Base-by-base conservation (phyloP, 2,329 filamentous ascomycete genomes). In the Drechslerella dactyloides region DNA sequence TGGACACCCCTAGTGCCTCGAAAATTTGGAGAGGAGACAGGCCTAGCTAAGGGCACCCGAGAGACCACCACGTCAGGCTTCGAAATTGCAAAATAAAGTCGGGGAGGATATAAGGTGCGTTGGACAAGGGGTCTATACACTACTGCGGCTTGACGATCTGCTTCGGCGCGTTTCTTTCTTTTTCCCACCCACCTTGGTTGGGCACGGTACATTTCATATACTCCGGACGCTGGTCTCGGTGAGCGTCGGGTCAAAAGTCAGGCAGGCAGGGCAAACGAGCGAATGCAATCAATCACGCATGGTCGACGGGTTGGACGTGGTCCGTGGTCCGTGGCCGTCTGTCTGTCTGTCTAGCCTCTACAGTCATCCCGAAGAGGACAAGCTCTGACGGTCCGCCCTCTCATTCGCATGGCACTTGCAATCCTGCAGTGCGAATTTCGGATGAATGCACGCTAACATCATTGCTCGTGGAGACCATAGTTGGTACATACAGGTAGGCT, bases 61-160 rank as follows among this genome's bases (percentile, higher is more conserved):
- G 66, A 70, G 54, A 70, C 59, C 66, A 70, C 66, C 66, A 70
- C 66, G 66, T 70, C 66, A 70, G 66, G 66, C 66, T 50, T 70
- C 66, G 66, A 70, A 70, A 70, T 70, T 70, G 66, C 66, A 70
- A 70, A 70, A 70, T 70, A 70, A 70, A 64, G 35, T 64, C 59
- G 37, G 66, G 66, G 66, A 70, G 59, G 24, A 70, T 70, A 70
- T 70, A 64, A 64, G 59, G 66, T 70, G 66, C 66, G 66, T 70
- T 70, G 66, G 66, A 70, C 66, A 64, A 70, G 66, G 65, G 66
- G 66, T 52, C 60, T 70, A 64, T 64, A 70, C 66, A 63, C 66
- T 70, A 70, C 66, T 70, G 66, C 66, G 66, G 56, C 66, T 70
- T 59, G 66, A 70, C 66, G 66, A 70, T 70, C 66, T 64, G 58